phyloP scores from a whole-genome alignment of 192 early-diverging fungal genomes.

The Coemansia sp. region DNA sequence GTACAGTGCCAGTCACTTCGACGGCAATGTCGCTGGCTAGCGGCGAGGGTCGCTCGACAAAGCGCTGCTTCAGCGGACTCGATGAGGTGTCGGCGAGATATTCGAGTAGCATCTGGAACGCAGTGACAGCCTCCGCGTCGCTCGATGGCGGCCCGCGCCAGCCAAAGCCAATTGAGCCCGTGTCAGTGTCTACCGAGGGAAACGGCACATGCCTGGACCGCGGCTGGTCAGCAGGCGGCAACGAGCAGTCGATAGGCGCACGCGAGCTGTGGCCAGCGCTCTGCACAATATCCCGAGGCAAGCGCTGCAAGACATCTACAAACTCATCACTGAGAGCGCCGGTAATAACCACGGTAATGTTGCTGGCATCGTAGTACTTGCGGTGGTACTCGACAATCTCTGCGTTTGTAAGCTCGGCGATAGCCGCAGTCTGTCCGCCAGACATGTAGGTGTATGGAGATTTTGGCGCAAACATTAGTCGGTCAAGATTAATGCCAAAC shows the following conservation, averaged over 20 bases:
- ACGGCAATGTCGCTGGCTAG: slow-evolving; percentile 62
- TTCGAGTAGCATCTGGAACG: slow-evolving; percentile 69
- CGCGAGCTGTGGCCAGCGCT: slow-evolving; percentile 32
- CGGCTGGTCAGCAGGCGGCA: slow-evolving; percentile 3
- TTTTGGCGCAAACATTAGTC: slow-evolving; percentile 46
- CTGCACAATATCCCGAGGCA: slow-evolving; percentile 29
- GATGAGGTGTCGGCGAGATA: slow-evolving; percentile 70
- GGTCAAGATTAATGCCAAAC: slow-evolving; percentile 15
- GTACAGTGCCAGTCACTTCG: slow-evolving; percentile 56
- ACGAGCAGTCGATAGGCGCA: slow-evolving; percentile 22
- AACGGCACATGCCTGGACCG: slow-evolving; percentile 36
- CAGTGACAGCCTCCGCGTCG: slow-evolving; percentile 60
- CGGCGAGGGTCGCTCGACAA: slow-evolving; percentile 71
- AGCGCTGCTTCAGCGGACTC: slow-evolving; percentile 70
- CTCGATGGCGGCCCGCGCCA: slow-evolving; percentile 74
- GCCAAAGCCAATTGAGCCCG: slow-evolving; percentile 63
- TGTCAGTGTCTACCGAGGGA: slow-evolving; percentile 62
- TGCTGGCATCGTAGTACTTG: slow-evolving; percentile 70
- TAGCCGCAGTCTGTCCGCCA: slow-evolving; percentile 73
- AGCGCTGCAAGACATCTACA: slow-evolving; percentile 27
- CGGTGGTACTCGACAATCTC: slow-evolving; percentile 77
- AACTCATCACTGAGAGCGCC: slow-evolving; percentile 54
- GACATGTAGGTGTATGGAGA: slow-evolving; percentile 69
- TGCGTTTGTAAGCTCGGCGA: slow-evolving; percentile 68
- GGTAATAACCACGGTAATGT: slow-evolving; percentile 66